Conservation (phyloP, 331 rosid species). For the Quercus tomentella region DNA sequence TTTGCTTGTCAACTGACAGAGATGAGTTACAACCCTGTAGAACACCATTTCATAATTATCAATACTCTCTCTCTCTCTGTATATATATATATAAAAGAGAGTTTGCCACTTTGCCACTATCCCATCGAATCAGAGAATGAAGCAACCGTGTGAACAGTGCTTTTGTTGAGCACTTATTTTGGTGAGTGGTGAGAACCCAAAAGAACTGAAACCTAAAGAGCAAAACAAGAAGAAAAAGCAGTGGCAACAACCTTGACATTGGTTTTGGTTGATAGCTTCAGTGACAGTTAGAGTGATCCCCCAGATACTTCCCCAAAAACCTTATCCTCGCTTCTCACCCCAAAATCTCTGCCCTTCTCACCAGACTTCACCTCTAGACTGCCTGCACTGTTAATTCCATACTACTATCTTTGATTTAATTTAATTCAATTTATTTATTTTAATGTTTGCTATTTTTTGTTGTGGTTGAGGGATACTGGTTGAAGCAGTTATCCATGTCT, state of each 20-base stretch:
- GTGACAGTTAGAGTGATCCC: conserved; percentile 52
- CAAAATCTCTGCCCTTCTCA: conserved; percentile 83
- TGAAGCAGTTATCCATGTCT: conserved; percentile 78
- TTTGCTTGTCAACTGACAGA: too few species aligned
- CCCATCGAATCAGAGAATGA: too few species aligned
- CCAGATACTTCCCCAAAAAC: conserved; percentile 52
- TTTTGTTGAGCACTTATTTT: too few species aligned
- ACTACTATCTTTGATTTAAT: background rate
- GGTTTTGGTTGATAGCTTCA: conserved; percentile 63
- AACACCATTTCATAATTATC: too few species aligned
- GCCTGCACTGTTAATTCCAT: background rate
- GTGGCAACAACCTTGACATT: conserved; percentile 23
- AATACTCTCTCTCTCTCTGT: too few species aligned
- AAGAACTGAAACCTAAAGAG: background rate
- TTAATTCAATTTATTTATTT: background rate
- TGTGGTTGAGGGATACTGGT: conserved; percentile 92
- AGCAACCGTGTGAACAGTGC: too few species aligned
- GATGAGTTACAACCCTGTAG: too few species aligned
- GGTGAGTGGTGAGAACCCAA: too few species aligned
- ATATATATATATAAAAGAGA: too few species aligned
- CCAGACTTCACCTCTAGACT: conserved; percentile 77
- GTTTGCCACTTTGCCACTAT: too few species aligned
- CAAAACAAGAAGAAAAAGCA: conserved; percentile 1
- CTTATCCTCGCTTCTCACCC: conserved; percentile 82
- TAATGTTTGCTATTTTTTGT: background rate